These are phyloP conservation scores for Botryotinia globosa DNA, from an alignment of 2,329 filamentous ascomycete genomes.

Conservation along the genomic window DNA sequence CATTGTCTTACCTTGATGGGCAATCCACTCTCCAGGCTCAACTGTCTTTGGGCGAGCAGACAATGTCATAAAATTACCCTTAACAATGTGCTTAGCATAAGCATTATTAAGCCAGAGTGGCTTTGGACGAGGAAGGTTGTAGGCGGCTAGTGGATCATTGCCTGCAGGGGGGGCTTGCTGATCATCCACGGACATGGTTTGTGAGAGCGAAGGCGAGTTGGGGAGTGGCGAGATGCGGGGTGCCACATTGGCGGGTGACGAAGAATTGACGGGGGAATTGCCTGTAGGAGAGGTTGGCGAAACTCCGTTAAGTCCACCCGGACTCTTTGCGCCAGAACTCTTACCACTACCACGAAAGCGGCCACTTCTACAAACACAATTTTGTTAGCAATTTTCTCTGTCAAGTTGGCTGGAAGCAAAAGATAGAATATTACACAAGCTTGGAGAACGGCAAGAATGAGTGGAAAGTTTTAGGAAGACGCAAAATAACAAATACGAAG, in stretches of 20 bases:
- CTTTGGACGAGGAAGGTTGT: conserved; percentile 63
- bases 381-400: conserved; percentile 28
- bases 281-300: conserved; percentile 48
- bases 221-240: conserved; percentile 61
- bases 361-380: conserved; percentile 48
- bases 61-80: conserved; percentile 95
- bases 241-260: conserved; percentile 49
- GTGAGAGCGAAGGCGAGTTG: conserved; percentile 61
- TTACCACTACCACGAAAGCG: conserved; percentile 56
- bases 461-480: background rate
- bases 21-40: conserved; percentile 92
- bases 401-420: background rate
- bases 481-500: background rate
- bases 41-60: conserved; percentile 91
- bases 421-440: background rate
- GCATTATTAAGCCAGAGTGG: conserved; percentile 73
- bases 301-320: conserved; percentile 46
- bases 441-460: background rate
- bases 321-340: conserved; percentile 54
- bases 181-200: conserved; percentile 68
- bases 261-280: conserved; percentile 49
- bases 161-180: conserved; percentile 35
- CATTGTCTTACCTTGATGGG: conserved; percentile 73
- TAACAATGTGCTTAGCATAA: conserved; percentile 84
- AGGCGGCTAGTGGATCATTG: conserved; percentile 55